These are phyloP conservation scores for Ogataea nonfermentans DNA, from an alignment of 805 yeast genomes.

Conservation along the genomic window DNA sequence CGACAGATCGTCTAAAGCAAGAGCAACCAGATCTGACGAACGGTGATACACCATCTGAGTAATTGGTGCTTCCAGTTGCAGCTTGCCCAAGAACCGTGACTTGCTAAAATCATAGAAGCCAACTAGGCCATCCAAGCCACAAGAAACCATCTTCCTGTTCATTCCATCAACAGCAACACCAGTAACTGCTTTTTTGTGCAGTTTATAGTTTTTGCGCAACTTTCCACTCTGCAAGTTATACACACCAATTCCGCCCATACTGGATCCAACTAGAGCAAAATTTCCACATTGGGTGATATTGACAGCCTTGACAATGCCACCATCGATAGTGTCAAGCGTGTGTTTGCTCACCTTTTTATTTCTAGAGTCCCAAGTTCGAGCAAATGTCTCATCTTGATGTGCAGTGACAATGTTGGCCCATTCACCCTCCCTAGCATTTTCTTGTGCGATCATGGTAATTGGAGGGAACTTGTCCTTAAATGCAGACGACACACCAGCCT, in stretches of 20 bases:
- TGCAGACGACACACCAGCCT: constrained; percentile 53
- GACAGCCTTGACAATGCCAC: constrained; percentile 69
- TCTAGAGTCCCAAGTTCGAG: constrained; percentile 87
- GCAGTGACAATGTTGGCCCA: constrained; percentile 95
- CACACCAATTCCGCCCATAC: constrained; percentile 78
- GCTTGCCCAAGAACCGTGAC: constrained; percentile 62
- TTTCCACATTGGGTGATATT: constrained; percentile 92
- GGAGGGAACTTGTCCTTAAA: constrained; percentile 76
- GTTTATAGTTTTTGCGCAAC: constrained; percentile 62
- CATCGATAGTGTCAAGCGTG: constrained; percentile 71
- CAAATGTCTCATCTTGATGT: constrained; percentile 78
- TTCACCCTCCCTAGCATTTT: constrained; percentile 73
- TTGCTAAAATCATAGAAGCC: constrained; percentile 84
- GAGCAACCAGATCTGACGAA: constrained; percentile 79
- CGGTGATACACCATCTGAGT: constrained; percentile 76
- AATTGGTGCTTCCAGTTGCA: constrained; percentile 72
- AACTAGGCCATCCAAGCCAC: constrained; percentile 85
- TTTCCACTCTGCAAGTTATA: constrained; percentile 93
- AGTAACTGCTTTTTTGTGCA: constrained; percentile 78
- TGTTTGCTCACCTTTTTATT: constrained; percentile 78
- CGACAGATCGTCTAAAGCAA: constrained; percentile 82
- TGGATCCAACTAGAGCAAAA: constrained; percentile 88
- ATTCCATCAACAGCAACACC: constrained; percentile 88
- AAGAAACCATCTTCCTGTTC: constrained; percentile 82
- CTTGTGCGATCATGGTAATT: constrained; percentile 65